Evolutionary conservation across 1,139 yeast species (phyloP).

Genomic region (Taphrina populina): DNA sequence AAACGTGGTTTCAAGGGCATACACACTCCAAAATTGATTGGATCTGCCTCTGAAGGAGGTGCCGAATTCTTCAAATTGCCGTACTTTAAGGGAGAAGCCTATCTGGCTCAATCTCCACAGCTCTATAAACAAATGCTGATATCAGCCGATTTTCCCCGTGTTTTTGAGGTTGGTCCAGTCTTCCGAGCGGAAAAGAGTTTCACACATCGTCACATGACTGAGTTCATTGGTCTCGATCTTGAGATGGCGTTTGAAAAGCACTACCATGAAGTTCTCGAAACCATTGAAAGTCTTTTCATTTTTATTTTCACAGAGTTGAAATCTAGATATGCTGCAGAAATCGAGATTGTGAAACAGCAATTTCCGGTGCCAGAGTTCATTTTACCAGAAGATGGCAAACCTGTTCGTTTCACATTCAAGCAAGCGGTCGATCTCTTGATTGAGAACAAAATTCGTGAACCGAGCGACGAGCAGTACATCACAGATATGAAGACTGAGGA

Average conservation of each 20-base stretch:
- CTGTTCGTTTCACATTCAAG: conserved; percentile 84
- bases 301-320: conserved; percentile 84
- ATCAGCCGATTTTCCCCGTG: conserved; percentile 95
- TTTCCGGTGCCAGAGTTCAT: conserved; percentile 97
- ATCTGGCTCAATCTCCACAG: conserved; percentile 97
- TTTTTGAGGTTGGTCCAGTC: conserved; percentile 94
- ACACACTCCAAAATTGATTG: conserved; percentile 93
- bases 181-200: conserved; percentile 99
- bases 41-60: conserved; percentile 97
- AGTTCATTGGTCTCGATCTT: conserved; percentile 92
- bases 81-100: conserved; percentile 90
- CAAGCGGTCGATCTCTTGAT: conserved; percentile 87
- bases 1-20: conserved; percentile 75
- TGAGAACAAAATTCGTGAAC: conserved; percentile 55
- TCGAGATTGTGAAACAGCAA: conserved; percentile 86
- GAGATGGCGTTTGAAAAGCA: conserved; percentile 99
- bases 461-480: conserved; percentile 45
- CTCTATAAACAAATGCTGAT: conserved; percentile 95
- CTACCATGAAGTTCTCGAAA: conserved; percentile 89
- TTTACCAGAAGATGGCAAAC: conserved; percentile 74
- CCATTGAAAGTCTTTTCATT: conserved; percentile 78
- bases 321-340: conserved; percentile 74
- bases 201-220: conserved; percentile 99
- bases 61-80: conserved; percentile 90
- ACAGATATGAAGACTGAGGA: conserved; percentile 84